phyloP scores from a whole-genome alignment of 2,329 filamentous ascomycete genomes.

The Ophiosphaerella korrae region DNA sequence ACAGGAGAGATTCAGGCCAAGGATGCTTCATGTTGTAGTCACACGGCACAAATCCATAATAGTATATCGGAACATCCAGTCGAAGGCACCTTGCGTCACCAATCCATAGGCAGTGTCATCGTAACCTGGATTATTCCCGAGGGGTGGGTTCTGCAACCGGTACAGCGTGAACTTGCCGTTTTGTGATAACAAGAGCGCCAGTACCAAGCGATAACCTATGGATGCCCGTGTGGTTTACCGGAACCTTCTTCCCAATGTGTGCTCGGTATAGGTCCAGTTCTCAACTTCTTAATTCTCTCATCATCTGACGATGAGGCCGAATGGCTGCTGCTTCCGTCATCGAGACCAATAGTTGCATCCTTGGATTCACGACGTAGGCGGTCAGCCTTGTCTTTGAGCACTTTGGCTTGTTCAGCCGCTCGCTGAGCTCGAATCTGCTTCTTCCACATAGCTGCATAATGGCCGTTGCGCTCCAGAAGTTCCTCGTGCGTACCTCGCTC shows the following conservation, averaged over 20 bases:
- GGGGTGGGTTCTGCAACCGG: neutral
- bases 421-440: constrained; percentile 58
- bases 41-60: no score
- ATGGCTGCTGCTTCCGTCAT: constrained; percentile 48
- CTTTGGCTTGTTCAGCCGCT: constrained; percentile 56
- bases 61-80: no score
- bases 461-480: constrained; percentile 52
- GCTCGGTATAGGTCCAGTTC: constrained; percentile 11
- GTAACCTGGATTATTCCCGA: no score
- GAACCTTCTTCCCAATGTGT: constrained; percentile 17
- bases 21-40: no score
- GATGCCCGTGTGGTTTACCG: constrained; percentile 35
- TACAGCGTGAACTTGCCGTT: neutral
- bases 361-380: constrained; percentile 55
- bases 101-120: no score
- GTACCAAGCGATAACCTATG: constrained; percentile 13
- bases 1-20: no score
- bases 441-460: constrained; percentile 58
- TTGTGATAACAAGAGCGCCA: neutral
- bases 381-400: constrained; percentile 57
- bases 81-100: no score
- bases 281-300: constrained; percentile 34
- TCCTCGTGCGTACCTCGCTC: constrained; percentile 60
- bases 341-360: constrained; percentile 43
- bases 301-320: constrained; percentile 40